Base-by-base conservation (phyloP, 106 monocot genomes). In the Amphibolis antarctica region DNA sequence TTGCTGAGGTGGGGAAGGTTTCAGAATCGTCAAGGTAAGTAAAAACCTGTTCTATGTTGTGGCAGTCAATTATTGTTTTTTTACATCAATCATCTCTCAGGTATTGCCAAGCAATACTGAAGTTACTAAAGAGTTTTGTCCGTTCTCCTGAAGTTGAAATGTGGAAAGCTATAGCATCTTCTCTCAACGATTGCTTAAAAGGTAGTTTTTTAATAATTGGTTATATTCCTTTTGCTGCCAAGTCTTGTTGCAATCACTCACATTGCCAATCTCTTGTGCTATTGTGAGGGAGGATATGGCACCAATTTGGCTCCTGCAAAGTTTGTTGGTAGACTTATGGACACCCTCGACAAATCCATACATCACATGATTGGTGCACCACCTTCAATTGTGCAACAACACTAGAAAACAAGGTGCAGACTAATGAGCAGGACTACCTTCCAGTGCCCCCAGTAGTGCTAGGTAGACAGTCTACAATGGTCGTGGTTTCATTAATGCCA, bases 111-210 rank as follows among this genome's bases (percentile, higher is more conserved):
- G 82, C 90, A 29, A 84, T 82, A 66, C 46, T 79, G 20, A 98
- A 87, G 71, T 67, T 76, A 54, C 56, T 98, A 52, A 98, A 86
- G 66, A 80, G 77, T 66, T 74, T 78, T 63, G 66, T 77, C 42
- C 86, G 90, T 59, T 44, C 81, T 66, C 78, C 96, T 60, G 96
- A 98, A 68, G 73, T 86, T 66, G 96, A 98, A 73, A 70, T 71
- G 44, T 98, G 67, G 84, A 90, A 85, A 76, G 49, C 69, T 63
- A 63, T 65, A 46, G 82, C 86, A 42, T 81, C 76, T 49, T 82
- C 90, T 20, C 82, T 98, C 10, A 90, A 98, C 62, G 90, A 98
- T 43, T 80, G 90, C n/a, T 67, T 98, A 85, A 67, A 86, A 98
- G 84, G 96, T 90, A 59, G 48, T 23, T 18, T 19, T 21, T 7